Conservation (phyloP, 768 basidiomycete genomes). For the Lentinula sp. region DNA sequence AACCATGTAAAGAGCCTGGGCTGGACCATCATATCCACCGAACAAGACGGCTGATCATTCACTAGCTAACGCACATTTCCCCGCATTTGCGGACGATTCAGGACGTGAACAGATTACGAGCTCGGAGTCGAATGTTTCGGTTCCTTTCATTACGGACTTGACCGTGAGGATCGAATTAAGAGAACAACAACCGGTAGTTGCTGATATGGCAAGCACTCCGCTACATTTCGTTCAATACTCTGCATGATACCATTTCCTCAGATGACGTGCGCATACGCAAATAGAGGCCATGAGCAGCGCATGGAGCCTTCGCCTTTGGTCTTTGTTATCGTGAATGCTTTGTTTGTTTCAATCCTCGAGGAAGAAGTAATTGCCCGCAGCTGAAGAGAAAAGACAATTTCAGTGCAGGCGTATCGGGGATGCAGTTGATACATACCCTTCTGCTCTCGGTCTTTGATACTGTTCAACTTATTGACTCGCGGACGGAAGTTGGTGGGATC, state of each 20-base stretch:
- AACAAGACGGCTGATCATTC: background rate
- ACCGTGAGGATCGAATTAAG: background rate
- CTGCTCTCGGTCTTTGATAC: conserved; percentile 85
- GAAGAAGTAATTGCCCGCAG: conserved; percentile 88
- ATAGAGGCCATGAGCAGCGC: background rate
- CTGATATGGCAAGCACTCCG: background rate
- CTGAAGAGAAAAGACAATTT: conserved; percentile 28
- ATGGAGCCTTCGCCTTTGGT: too few relatives aligned
- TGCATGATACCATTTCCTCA: background rate
- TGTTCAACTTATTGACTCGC: conserved; percentile 79
- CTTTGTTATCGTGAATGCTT: too few relatives aligned
- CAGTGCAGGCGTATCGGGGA: background rate
- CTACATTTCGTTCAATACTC: background rate
- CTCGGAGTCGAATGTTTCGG: background rate
- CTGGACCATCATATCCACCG: background rate
- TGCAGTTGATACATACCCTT: conserved; percentile 45
- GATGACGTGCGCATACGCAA: background rate
- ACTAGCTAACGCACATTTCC: background rate
- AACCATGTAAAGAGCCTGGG: background rate
- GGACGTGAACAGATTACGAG: background rate
- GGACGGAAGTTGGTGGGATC: conserved; percentile 94
- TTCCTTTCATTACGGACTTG: background rate
- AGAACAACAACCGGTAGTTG: background rate
- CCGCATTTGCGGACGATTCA: background rate
- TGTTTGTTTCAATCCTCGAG: conserved; percentile 58